Conservation (phyloP, 208 protist species). For the Leishmania guyanensis region DNA sequence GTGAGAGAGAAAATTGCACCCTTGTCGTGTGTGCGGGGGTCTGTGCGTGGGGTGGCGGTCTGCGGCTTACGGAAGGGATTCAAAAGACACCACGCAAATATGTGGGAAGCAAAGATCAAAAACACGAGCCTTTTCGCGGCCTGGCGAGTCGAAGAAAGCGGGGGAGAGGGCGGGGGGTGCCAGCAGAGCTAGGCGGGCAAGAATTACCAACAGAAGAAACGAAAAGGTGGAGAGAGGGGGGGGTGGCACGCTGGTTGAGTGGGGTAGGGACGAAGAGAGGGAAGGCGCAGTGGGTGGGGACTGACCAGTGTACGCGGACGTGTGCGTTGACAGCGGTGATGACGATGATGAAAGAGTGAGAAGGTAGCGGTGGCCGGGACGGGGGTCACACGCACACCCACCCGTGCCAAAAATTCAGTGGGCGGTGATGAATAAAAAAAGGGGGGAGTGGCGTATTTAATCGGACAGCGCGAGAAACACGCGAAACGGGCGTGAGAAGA, state of each 20-base stretch:
- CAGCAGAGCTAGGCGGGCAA: not conserved
- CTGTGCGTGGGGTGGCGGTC: not conserved
- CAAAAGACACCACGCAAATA: not conserved
- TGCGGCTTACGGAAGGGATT: not conserved
- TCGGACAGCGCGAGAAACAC: not conserved
- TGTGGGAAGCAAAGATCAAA: not conserved
- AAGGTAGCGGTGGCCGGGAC: not conserved
- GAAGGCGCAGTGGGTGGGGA: not conserved
- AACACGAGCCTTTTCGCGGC: not conserved
- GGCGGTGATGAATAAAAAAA: not conserved
- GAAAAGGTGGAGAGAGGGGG: not conserved
- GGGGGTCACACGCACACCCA: not conserved
- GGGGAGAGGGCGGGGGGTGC: slow-evolving; percentile 6
- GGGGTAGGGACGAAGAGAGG: not conserved
- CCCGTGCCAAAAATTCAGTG: not conserved
- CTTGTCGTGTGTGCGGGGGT: not conserved
- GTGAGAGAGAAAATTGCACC: not conserved
- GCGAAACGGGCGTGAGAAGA: not conserved
- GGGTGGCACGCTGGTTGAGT: not conserved
- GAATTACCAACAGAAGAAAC: not conserved
- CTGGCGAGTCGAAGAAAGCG: slow-evolving; percentile 5
- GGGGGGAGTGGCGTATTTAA: not conserved
- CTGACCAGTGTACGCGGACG: not conserved
- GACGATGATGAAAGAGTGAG: not conserved
- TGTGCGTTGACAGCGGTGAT: not conserved